A percentile compares a stretch with the other conserved stretches of the same genome.
Conservation (phyloP, 1,284 basidiomycete species). For the Polyporus tsugae region DNA sequence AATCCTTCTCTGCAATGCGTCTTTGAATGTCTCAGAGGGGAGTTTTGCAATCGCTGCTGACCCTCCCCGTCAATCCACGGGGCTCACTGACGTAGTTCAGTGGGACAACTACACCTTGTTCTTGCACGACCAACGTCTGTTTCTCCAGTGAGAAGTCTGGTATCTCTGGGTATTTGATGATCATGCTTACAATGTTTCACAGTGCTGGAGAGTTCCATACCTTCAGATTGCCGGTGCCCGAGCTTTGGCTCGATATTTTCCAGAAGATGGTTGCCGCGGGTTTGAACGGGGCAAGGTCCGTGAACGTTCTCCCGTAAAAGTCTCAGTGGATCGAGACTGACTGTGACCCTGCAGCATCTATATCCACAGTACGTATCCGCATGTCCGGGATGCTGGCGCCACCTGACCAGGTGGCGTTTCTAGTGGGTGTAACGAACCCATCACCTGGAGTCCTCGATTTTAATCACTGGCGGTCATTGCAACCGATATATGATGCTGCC, state of each 20-base stretch:
- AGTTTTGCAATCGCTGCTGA: slow-evolving; percentile 19
- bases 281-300: slow-evolving; percentile 65
- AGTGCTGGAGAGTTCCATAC: slow-evolving; percentile 84
- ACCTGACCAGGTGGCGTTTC: not conserved
- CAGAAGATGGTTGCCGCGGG: slow-evolving; percentile 85
- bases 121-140: slow-evolving; percentile 44
- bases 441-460: slow-evolving; percentile 80
- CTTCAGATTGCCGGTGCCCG: slow-evolving; percentile 82
- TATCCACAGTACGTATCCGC: slow-evolving; percentile 57
- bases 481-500: slow-evolving; percentile 60
- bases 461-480: slow-evolving; percentile 69
- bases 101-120: slow-evolving; percentile 46
- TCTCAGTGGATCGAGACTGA: not conserved
- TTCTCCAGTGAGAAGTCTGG: slow-evolving; percentile 63
- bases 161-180: too few species aligned
- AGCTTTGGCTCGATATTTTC: slow-evolving; percentile 84
- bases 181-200: not conserved
- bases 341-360: slow-evolving; percentile 59
- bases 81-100: slow-evolving; percentile 40
- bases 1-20: not conserved
- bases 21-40: not conserved
- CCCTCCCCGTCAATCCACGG: slow-evolving; percentile 40
- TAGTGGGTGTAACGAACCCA: slow-evolving; percentile 74
- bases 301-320: not conserved
- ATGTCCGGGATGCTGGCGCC: not conserved